These are phyloP conservation scores for Metschnikowia picachoensis DNA, from an alignment of 805 yeast genomes.

Conservation along the genomic window DNA sequence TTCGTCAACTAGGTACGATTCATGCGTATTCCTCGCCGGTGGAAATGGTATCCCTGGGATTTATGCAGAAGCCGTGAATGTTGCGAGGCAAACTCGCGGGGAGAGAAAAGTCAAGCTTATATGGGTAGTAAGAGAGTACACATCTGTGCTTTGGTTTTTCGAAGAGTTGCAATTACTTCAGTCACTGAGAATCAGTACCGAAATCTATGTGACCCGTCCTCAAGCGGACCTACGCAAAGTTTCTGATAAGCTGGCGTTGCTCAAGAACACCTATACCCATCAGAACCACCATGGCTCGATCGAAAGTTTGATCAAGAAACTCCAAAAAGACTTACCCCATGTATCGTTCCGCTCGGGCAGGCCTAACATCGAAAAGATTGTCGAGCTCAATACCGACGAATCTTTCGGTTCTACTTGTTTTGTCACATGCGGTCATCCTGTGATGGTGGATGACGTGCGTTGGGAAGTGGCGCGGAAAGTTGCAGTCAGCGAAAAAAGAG, in stretches of 20 bases:
- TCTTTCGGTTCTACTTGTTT: slow-evolving; percentile 18
- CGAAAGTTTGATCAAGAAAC: slow-evolving; percentile 5
- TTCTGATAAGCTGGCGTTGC: slow-evolving; percentile 10
- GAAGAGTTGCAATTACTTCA: slow-evolving; percentile 37
- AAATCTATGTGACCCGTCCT: slow-evolving; percentile 13
- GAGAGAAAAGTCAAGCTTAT: slow-evolving; percentile 37
- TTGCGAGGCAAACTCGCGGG: background rate
- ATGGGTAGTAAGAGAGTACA: slow-evolving; percentile 61
- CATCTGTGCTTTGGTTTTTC: slow-evolving; percentile 47
- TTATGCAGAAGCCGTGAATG: slow-evolving; percentile 29
- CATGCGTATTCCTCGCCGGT: slow-evolving; percentile 36
- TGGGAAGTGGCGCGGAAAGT: slow-evolving; percentile 15
- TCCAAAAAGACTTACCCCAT: slow-evolving; percentile 9
- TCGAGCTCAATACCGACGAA: background rate
- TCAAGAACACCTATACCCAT: slow-evolving; percentile 12
- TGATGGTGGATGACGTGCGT: slow-evolving; percentile 31
- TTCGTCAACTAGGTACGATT: slow-evolving; percentile 26
- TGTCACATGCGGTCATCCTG: slow-evolving; percentile 32
- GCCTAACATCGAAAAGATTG: slow-evolving; percentile 13
- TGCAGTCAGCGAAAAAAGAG: slow-evolving; percentile 2
- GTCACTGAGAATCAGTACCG: slow-evolving; percentile 25
- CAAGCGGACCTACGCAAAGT: background rate
- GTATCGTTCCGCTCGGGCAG: slow-evolving; percentile 13
- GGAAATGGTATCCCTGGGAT: slow-evolving; percentile 43
- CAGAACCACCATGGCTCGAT: slow-evolving; percentile 1